Evolutionary conservation across 2,329 filamentous ascomycete species (phyloP).

Genomic region (Hypoxylon sp.): DNA sequence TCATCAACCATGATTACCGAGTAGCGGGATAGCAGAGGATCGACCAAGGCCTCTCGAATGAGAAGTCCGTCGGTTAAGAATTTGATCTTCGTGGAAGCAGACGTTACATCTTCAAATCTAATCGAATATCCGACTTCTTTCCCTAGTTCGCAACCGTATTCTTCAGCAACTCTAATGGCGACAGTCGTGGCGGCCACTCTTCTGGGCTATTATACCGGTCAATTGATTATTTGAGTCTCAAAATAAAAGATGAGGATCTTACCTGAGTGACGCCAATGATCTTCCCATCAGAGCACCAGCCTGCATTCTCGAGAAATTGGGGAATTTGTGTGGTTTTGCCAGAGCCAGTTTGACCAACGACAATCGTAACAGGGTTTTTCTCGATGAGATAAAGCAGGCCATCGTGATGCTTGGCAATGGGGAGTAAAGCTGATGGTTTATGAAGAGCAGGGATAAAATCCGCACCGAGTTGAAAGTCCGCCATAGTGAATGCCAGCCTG

Average conservation of each 20-base stretch:
- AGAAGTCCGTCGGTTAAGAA: conserved; percentile 95
- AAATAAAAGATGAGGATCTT: conserved; percentile 51
- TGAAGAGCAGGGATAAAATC: conserved; percentile 83
- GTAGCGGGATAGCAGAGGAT: conserved; percentile 90
- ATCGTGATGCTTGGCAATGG: conserved; percentile 85
- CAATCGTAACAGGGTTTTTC: conserved; percentile 83
- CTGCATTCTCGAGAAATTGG: conserved; percentile 87
- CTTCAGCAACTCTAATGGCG: conserved; percentile 87
- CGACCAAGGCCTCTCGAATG: conserved; percentile 90
- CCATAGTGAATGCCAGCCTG: conserved; percentile 54
- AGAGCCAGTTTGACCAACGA: conserved; percentile 93
- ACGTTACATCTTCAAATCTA: conserved; percentile 90
- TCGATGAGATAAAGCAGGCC: conserved; percentile 88
- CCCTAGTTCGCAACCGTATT: conserved; percentile 85
- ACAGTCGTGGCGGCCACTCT: conserved; percentile 92
- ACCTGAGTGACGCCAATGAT: conserved; percentile 91
- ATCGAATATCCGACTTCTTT: conserved; percentile 96
- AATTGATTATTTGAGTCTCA: conserved; percentile 1
- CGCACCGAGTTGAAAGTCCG: conserved; percentile 67
- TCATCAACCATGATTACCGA: conserved; percentile 98
- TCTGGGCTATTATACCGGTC: conserved; percentile 71
- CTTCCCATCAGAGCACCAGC: conserved; percentile 88
- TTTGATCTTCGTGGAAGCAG: conserved; percentile 86
- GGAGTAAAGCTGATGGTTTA: conserved; percentile 84
- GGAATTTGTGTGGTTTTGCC: conserved; percentile 97